Evolutionary conservation across 139 green algal species (phyloP).

Genomic region (Dunaliella primolecta): DNA sequence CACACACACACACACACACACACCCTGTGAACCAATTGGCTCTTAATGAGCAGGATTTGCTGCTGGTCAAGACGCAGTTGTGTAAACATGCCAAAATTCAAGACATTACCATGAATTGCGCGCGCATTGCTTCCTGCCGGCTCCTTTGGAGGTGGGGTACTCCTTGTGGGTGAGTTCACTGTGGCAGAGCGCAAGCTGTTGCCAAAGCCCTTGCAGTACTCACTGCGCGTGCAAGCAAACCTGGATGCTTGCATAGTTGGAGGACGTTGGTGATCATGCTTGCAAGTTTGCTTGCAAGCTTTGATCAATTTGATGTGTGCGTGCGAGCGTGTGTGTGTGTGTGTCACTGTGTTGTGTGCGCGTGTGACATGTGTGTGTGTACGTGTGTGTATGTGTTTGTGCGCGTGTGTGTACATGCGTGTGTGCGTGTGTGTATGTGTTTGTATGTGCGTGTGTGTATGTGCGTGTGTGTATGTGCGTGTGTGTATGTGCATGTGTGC

Average conservation of each 20-base stretch:
- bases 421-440: slow-evolving; percentile 2
- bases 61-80: no score
- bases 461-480: neutral
- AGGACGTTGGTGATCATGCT: neutral
- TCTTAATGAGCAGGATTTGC: no score
- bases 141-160: no score
- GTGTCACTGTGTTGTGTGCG: neutral
- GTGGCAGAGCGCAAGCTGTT: no score
- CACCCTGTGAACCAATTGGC: no score
- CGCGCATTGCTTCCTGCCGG: no score
- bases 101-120: no score
- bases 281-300: neutral
- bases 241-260: neutral
- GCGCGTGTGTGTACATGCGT: neutral
- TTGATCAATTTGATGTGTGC: neutral
- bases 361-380: neutral
- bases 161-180: no score
- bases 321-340: neutral
- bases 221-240: neutral
- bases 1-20: no score
- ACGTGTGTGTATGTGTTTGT: neutral
- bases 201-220: neutral
- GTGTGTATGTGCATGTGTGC: neutral
- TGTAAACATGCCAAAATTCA: no score
- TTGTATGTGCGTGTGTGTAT: neutral